Base-by-base conservation (phyloP, 495 filamentous ascomycete genomes). In the Usnea hakonensis region DNA sequence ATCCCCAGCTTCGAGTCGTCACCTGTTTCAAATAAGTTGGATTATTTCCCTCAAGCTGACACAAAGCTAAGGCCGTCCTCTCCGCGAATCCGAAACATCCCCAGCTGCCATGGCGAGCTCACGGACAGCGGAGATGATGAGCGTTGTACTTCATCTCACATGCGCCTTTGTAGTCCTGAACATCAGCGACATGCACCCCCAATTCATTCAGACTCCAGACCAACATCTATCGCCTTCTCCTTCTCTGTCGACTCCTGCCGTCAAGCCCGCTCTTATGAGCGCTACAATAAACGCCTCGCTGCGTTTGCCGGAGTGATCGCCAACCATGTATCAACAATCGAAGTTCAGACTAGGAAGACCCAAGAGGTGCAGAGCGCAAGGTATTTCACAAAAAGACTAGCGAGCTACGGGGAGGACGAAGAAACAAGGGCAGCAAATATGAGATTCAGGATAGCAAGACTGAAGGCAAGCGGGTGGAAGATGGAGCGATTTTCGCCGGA, bases 401-500 rank as follows among this genome's bases (percentile, higher is more conserved):
- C 48, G 17, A 65, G 63, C 55, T 58, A 63, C 53, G 64, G 61
- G 7, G 67, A 52, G 11, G 64, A 66, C 21, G 61, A 67, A 16
- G 65, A 67, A 16, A 37, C 62, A 10, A 67, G 52, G 38, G 62
- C 48, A 7, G 58, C 36, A 5, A 64, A 68, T 57, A 43, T 64
- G 32, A 59, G 55, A 28, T 52, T 41, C 14, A 33, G 68, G 28
- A 66, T 68, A 11, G 33, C 26, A 3, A 54, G 58, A 30, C 21
- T 68, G 63, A 70, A 61, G 37, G 60, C 63, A 1, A 46, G 9
- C 14, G 68, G 68, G 17, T 70, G 68, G 68, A 58, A 43, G 38
- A 61, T 64, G 40, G 61, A 70, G 61, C 55, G 68, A 21, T 70
- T 68, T 55, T 46, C 17, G n/a, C 63, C 68, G 16, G 64, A 44